These are phyloP conservation scores for Hydnomerulius pinastri DNA, from an alignment of 768 basidiomycete species.

Conservation along the genomic window DNA sequence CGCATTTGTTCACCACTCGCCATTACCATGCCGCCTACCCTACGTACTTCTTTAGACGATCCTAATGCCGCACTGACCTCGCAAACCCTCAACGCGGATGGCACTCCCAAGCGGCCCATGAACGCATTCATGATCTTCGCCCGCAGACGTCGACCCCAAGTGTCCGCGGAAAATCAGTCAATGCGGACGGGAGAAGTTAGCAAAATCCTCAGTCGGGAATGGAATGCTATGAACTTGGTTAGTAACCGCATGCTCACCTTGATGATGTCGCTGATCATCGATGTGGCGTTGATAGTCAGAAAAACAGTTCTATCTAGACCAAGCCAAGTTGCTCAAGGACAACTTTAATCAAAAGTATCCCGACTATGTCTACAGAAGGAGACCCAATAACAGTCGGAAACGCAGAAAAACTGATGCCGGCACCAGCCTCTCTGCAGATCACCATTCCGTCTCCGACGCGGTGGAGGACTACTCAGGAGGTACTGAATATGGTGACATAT, in stretches of 20 bases:
- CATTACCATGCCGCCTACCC: constrained; percentile 13
- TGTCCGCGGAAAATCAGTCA: constrained; percentile 83
- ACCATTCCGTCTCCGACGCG: constrained; percentile 31
- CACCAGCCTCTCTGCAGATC: constrained; percentile 30
- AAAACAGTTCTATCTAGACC: constrained; percentile 87
- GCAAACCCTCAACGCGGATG: constrained; percentile 83
- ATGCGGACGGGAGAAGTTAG: constrained; percentile 91
- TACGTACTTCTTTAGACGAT: constrained; percentile 35
- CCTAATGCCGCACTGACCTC: constrained; percentile 56
- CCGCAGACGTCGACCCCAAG: constrained; percentile 77
- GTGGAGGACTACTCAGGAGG: constrained; percentile 32
- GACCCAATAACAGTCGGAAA: constrained; percentile 85
- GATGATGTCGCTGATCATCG: constrained; percentile 15
- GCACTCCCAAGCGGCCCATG: constrained; percentile 89
- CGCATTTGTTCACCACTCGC: constrained; percentile 10
- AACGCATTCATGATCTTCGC: constrained; percentile 96
- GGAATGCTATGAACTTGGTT: constrained; percentile 79
- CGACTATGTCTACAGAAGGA: constrained; percentile 86
- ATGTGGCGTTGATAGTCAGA: constrained; percentile 50
- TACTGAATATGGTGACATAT: constrained; percentile 39
- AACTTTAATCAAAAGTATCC: constrained; percentile 84
- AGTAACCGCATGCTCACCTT: constrained; percentile 25
- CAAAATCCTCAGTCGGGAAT: constrained; percentile 85
- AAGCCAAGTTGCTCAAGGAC: constrained; percentile 84
- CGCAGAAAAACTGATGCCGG: constrained; percentile 45